phyloP scores from a whole-genome alignment of 2,329 filamentous ascomycete genomes.

The Beauveria asiatica region DNA sequence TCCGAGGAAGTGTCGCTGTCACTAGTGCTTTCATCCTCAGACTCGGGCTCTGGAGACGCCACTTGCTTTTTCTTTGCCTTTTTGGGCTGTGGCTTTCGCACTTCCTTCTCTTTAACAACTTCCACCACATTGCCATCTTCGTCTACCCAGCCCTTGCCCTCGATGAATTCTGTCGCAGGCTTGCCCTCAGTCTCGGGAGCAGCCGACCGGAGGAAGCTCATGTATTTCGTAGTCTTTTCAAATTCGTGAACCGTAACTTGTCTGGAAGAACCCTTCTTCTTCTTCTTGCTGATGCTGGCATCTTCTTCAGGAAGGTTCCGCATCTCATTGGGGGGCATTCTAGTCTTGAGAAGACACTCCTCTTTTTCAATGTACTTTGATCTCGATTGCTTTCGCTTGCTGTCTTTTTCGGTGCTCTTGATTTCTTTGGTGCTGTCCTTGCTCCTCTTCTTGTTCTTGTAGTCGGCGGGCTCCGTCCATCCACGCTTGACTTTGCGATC shows the following conservation, averaged over 20 bases:
- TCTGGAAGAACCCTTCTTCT: constrained; percentile 39
- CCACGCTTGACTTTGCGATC: constrained; percentile 79
- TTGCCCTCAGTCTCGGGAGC: constrained; percentile 24
- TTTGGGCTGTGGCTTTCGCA: constrained; percentile 22
- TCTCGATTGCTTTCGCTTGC: constrained; percentile 50
- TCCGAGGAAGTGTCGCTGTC: constrained; percentile 28
- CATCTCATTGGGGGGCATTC: constrained; percentile 46
- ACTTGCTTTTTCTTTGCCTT: constrained; percentile 13
- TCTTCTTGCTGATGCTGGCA: constrained; percentile 49
- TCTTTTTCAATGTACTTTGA: constrained; percentile 74
- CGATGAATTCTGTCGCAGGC: constrained; percentile 55
- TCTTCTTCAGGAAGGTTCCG: constrained; percentile 34
- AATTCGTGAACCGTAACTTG: constrained; percentile 81
- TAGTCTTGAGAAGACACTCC: constrained; percentile 80
- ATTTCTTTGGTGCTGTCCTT: constrained; percentile 30
- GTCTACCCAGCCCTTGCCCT: constrained; percentile 85
- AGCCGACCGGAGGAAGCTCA: constrained; percentile 63
- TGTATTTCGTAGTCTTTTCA: constrained; percentile 71
- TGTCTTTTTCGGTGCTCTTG: constrained; percentile 43
- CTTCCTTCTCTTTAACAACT: constrained; percentile 30
- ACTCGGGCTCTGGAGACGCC: constrained; percentile 17
- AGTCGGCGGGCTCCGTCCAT: constrained; percentile 64
- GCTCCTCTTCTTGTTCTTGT: constrained; percentile 38
- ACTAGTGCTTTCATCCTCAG: constrained; percentile 28
- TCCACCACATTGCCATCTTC: constrained; percentile 69